Base-by-base conservation (phyloP, 2,329 filamentous ascomycete species). In the Simplicillium aogashimaense region DNA sequence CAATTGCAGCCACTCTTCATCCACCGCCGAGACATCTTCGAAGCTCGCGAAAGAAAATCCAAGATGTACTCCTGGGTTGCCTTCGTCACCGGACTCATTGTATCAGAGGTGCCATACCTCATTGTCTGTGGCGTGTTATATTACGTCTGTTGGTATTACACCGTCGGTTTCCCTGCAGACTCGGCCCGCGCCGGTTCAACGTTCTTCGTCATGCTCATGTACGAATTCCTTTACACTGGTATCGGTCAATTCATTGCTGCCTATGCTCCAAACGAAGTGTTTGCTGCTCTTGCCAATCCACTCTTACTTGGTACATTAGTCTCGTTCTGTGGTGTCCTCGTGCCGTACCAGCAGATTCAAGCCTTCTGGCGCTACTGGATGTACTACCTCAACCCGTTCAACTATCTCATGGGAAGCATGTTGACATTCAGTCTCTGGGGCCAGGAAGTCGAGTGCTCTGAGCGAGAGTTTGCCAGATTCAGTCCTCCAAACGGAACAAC, bases 261-360 rank as follows among this genome's bases (percentile, higher is more conserved):
- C 1, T 80, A 78, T 44, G 71, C 75, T 0, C 76, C 76, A 0
- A 79, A 76, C 45, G 74, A 69, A 29, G 68, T 76, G 10, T 78
- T 78, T 35, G 76, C 76, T 0, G 63, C 72, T 0, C 63, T 80
- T 4, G 66, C 69, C 44, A 79, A 78, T 46, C 74, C 74, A 0
- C 52, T 80, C 1, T 39, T 79, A 10, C 59, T 80, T 41, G 66
- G 70, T 52, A 56, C 77, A 32, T 64, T 86, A 3, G 69, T 86
- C 8, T 74, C 72, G 1, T 88, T 89, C 64, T 87, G 82, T 49
- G 84, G 84, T 45, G 81, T 88, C 2, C 65, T 86, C 5, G 83
- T 87, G 0, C 82, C 83, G 0, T 85, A 81, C 46, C 50, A 51
- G 0, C 68, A 70, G 18, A 68, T 88, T 16, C 72, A 77, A 8